phyloP scores from a whole-genome alignment of 345 rosid species.

The Populus nigra region DNA sequence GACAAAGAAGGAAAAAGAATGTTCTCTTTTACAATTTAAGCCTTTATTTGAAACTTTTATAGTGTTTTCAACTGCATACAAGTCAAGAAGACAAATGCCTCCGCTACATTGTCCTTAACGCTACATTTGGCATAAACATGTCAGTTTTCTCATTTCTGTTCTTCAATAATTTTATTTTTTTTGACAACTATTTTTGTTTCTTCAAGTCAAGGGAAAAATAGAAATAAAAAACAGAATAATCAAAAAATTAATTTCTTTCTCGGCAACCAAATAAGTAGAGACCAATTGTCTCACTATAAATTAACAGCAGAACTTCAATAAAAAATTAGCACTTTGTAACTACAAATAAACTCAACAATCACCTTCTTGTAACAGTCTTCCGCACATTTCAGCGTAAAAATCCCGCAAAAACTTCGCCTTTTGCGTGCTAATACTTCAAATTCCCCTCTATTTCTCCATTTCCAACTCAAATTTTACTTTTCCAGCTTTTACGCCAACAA shows the following conservation, averaged over 20 bases:
- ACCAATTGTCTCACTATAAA: not conserved
- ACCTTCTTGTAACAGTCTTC: conserved; percentile 6
- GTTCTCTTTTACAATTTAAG: not conserved
- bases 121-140: not conserved
- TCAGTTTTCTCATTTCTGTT: not conserved
- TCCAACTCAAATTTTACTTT: conserved; percentile 14
- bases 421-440: conserved; percentile 10
- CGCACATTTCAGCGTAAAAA: conserved; percentile 16
- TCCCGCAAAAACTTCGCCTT: conserved; percentile 18
- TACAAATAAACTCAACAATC: not conserved
- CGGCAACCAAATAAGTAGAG: not conserved
- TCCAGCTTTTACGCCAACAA: not conserved
- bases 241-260: not conserved
- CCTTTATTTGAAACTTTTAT: not conserved
- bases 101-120: not conserved
- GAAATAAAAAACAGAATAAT: not conserved
- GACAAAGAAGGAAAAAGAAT: not conserved
- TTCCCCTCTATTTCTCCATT: conserved; percentile 11
- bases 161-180: no score
- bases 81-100: not conserved
- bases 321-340: not conserved
- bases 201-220: not conserved
- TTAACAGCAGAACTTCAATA: not conserved
- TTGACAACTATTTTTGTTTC: not conserved
- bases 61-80: not conserved